Percentiles rank a stretch among this genome's conserved stretches.
Conservation (phyloP, 179 eudicot species). For the Pouteria campechiana region DNA sequence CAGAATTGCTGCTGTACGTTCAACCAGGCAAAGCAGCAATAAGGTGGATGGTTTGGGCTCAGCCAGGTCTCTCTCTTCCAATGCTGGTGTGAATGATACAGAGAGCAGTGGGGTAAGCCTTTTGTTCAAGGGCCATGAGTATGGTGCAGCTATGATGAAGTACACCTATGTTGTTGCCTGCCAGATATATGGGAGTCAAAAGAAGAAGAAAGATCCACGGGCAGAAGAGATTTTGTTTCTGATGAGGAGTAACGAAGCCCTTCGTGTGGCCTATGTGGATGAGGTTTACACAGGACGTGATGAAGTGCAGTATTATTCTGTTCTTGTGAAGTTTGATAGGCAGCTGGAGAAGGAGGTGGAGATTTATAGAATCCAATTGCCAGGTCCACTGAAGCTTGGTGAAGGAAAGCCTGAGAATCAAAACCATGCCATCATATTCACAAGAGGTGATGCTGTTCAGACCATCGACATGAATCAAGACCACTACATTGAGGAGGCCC, state of each 20-base stretch:
- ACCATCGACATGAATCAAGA: conserved; percentile 99
- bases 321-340: conserved; percentile 87
- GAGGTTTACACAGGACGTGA: conserved; percentile 54
- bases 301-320: conserved; percentile 64
- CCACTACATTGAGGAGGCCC: conserved; percentile 83
- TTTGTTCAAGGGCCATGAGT: conserved; percentile 62
- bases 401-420: conserved; percentile 98
- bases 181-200: conserved; percentile 80
- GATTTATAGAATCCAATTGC: conserved; percentile 71
- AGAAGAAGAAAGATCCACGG: conserved; percentile 49
- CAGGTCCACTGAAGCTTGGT: conserved; percentile 86
- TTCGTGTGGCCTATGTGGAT: conserved; percentile 96
- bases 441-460: conserved; percentile 93
- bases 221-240: conserved; percentile 76
- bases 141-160: conserved; percentile 75
- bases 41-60: conserved; percentile 25
- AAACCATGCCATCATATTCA: conserved; percentile 89
- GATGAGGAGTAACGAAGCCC: conserved; percentile 94
- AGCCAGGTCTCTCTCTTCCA: conserved; percentile 15
- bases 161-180: conserved; percentile 87
- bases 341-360: conserved; percentile 63
- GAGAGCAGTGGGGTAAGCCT: conserved; percentile 47
- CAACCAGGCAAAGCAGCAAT: conserved; percentile 21
- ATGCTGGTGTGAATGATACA: conserved; percentile 32
- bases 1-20: conserved; percentile 34